Evolutionary conservation across 805 yeast genomes (phyloP), one percentile per base, ranked within the genome.

Genomic region (Yamadazyma phyllophila): DNA sequence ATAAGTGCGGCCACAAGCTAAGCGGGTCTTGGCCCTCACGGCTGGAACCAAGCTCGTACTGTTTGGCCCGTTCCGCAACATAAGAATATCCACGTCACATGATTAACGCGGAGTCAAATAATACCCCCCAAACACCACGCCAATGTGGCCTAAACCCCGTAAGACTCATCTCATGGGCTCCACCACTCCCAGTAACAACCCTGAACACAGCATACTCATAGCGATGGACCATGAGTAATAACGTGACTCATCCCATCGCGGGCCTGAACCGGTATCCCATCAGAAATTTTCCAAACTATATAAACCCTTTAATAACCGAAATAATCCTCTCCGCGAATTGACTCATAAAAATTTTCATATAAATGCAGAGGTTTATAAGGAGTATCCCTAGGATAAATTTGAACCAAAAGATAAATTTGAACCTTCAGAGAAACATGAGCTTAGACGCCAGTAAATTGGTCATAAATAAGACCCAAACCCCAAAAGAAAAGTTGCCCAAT

Each of bases 371-470:
- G 26, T 17, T 39, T 29, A 11, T 16, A 11, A 11, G 31, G 12
- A 11, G n/a, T n/a, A 26, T 37, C 31, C 40, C 40, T 14, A 37
- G 20, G 17, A 26, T n/a, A 14, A 37, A 37, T 26, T 14, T 16
- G 12, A 26, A n/a, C 4, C 32, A 30, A 15, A 12, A 7, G 41
- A 36, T 44, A 26, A 44, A n/a, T 26, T 35, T 45, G 48, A 14
- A 64, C 9, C 62, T 71, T n/a, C n/a, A n/a, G 41, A 36, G 48
- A 26, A 44, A n/a, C 26, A 40, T 45, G 48, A 14, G 65, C 9
- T 63, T 71, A 51, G 75, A 72, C 52, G 64, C 76, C 5, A 55
- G 66, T 38, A 68, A 66, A 49, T 58, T 70, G 48, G 54, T 60
- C 36, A 64, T 71, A 45, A 59, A 58, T 33, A 68, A 65, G 49